Conservation (phyloP, 2,329 filamentous ascomycete species). For the Massarina eburnea region DNA sequence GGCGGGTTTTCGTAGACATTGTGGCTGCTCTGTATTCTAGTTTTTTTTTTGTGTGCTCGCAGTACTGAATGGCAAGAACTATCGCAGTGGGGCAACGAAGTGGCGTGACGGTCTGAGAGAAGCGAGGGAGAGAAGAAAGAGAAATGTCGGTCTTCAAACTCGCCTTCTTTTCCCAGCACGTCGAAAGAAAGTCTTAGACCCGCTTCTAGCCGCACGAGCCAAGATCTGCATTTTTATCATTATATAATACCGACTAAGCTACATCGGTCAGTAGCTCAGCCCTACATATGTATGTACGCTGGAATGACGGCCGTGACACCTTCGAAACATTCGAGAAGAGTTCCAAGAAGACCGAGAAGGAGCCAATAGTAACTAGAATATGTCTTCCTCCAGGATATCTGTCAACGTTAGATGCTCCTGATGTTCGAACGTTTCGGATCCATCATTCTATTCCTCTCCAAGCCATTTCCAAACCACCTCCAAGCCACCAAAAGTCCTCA, state of each 20-base stretch:
- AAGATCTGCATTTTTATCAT: not conserved
- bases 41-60: not conserved
- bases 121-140: not conserved
- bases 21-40: conserved; percentile 6
- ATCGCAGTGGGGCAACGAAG: too few relatives aligned
- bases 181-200: conserved; percentile 5
- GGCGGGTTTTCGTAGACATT: conserved; percentile 53
- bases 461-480: not conserved
- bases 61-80: too few relatives aligned
- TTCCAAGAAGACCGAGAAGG: not conserved
- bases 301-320: not conserved
- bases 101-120: conserved; percentile 2
- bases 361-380: too few relatives aligned
- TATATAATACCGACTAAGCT: not conserved
- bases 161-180: not conserved
- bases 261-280: conserved; percentile 1
- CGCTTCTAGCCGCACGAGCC: not conserved
- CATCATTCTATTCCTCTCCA: too few relatives aligned
- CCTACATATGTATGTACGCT: too few relatives aligned
- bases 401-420: too few relatives aligned
- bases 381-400: too few relatives aligned
- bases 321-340: not conserved
- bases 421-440: too few relatives aligned
- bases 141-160: not conserved
- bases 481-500: not conserved